Evolutionary conservation across 495 filamentous ascomycete species (phyloP).

Genomic region (Bryoglossum gracile): DNA sequence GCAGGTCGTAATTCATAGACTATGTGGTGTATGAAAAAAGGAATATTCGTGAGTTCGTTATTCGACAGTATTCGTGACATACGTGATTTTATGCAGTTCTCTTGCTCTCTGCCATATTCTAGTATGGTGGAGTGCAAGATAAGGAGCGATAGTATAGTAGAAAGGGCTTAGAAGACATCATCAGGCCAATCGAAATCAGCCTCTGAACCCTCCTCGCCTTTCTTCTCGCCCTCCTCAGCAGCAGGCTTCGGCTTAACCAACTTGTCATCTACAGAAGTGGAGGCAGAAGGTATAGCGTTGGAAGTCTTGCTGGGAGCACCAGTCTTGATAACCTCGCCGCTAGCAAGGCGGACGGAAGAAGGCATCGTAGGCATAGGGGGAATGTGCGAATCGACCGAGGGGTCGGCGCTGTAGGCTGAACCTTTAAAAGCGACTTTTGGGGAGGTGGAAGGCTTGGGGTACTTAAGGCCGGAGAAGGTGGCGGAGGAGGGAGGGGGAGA

Average conservation of each 20-base stretch:
- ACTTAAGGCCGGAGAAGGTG: constrained; percentile 5
- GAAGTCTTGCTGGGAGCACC: neutral
- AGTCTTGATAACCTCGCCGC: constrained; percentile 14
- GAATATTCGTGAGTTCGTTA: no score
- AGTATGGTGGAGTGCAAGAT: no score
- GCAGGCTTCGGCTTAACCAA: constrained; percentile 10
- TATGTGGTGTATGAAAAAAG: no score
- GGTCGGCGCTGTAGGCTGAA: constrained; percentile 11
- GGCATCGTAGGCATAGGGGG: constrained; percentile 21
- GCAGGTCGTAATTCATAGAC: no score
- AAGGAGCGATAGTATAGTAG: no score
- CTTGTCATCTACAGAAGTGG: constrained; percentile 1
- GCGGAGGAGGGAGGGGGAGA: constrained; percentile 5
- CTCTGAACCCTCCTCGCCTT: neutral
- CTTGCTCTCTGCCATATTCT: no score
- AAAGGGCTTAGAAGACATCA: constrained; percentile 15
- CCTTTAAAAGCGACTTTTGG: neutral
- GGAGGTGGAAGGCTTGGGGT: neutral
- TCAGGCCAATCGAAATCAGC: constrained; percentile 20
- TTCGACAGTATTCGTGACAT: no score
- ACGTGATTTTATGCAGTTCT: no score
- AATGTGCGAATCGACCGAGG: constrained; percentile 2
- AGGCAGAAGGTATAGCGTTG: neutral
- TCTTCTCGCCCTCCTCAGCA: neutral
- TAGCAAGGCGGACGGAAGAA: constrained; percentile 8